phyloP scores from a whole-genome alignment of 129 eudicot species.

The Smallanthus sonchifolius region DNA sequence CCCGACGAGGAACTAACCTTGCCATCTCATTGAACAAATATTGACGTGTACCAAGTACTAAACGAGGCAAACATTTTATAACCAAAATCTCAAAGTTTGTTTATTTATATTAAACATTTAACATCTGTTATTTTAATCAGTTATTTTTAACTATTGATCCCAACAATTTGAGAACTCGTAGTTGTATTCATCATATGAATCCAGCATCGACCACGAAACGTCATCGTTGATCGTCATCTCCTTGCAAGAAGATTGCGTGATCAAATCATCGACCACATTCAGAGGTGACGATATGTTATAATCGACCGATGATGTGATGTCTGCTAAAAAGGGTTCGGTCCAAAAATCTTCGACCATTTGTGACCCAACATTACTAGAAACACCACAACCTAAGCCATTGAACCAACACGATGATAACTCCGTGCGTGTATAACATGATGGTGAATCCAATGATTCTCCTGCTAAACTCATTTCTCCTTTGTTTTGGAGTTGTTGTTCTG shows the following conservation, averaged over 20 bases:
- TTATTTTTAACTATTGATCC: background rate
- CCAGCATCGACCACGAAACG: constrained; percentile 2
- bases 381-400: background rate
- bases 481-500: background rate
- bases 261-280: background rate
- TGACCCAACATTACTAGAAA: background rate
- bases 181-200: background rate
- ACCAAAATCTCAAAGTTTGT: no score
- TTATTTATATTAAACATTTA: no score
- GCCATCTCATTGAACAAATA: no score
- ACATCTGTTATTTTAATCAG: no score
- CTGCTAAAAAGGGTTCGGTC: constrained; percentile 17
- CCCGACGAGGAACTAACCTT: background rate
- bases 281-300: background rate
- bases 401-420: constrained; percentile 3
- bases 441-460: background rate
- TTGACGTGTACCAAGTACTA: no score
- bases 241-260: background rate
- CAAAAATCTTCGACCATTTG: constrained; percentile 1
- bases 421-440: background rate
- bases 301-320: constrained; percentile 12
- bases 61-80: background rate
- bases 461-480: background rate
- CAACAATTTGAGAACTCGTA: background rate
- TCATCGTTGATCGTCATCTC: constrained; percentile 13